A percentile compares a stretch with the other conserved stretches of the same genome.
Evolutionary conservation across 305 asterid species (phyloP).

Genomic region (Ajuga reptans): DNA sequence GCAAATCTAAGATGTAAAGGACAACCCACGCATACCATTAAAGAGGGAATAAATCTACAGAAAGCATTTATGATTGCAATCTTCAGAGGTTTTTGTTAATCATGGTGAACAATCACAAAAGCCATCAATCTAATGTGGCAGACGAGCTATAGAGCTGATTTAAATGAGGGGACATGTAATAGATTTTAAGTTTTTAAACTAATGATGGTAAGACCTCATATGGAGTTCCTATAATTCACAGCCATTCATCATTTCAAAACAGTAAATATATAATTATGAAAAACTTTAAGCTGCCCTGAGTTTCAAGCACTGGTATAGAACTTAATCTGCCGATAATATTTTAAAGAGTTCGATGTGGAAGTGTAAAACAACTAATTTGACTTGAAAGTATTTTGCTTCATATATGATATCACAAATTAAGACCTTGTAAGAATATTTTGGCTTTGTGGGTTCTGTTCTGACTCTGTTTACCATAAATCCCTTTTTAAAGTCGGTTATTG

Average conservation of each 20-base stretch:
- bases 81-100: constrained; percentile 1
- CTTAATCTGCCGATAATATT: not conserved
- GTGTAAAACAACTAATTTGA: not conserved
- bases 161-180: not conserved
- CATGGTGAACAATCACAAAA: constrained; percentile 5
- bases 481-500: not conserved
- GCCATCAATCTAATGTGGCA: not conserved
- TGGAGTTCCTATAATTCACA: not conserved
- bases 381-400: not conserved
- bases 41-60: constrained; percentile 4
- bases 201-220: not conserved
- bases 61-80: constrained; percentile 1
- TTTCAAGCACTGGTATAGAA: not conserved
- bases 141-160: not conserved
- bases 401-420: not conserved
- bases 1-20: constrained; percentile 29
- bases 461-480: not conserved
- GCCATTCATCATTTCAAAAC: not conserved
- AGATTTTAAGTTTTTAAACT: not conserved
- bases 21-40: constrained; percentile 10
- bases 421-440: not conserved
- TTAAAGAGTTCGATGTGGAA: not conserved
- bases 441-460: not conserved
- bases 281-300: not conserved
- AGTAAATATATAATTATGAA: not conserved